Evolutionary conservation across 2,329 filamentous ascomycete species (phyloP), one percentile per base, ranked within the genome.

Genomic region (Coleophoma eucalyptorum): DNA sequence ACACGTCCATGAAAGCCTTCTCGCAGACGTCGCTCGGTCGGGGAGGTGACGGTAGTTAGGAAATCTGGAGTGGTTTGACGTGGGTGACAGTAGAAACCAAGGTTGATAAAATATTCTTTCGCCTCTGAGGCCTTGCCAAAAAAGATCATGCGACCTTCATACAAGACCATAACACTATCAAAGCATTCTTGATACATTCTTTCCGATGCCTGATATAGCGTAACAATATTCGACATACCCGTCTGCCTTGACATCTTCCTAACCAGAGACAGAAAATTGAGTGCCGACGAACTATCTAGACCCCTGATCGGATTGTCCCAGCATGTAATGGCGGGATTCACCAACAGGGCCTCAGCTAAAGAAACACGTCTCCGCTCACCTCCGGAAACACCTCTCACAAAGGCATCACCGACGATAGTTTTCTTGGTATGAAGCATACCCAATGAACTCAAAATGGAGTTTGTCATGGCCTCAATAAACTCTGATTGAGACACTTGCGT

Each of bases 271-370:
- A 86, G 82, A 55, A 90, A 90, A 59, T 88, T 84, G 33, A 89
- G 67, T 0, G 87, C 87, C 0, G 84, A 89, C 8, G 82, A 82
- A 0, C 84, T 83, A 65, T 91, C 87, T 1, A 91, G 73, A 4
- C 87, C 87, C 44, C 79, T 76, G 0, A 87, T 90, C 13, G 78
- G 83, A 56, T 89, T 89, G 53, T 86, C 89, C 88, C 88, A 93
- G 51, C 83, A 85, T 62, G 87, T 83, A 2, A 79, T 73, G 43
- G 76, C 81, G 1, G 81, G 79, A n/a, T 72, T 65, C 0, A 70
- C 72, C 15, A 76, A 78, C 0, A 80, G 78, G 52, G 88, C 88
- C 66, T 92, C 88, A 1, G 86, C 87, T 53, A 92, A 89, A 20
- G 83, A 87, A 5, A 93, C 88, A 62, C 89, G 83, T 70, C 93